A percentile compares a stretch with the other conserved stretches of the same genome.
phyloP scores from a whole-genome alignment of 257 asterid species.

The Gynochthodes officinalis region DNA sequence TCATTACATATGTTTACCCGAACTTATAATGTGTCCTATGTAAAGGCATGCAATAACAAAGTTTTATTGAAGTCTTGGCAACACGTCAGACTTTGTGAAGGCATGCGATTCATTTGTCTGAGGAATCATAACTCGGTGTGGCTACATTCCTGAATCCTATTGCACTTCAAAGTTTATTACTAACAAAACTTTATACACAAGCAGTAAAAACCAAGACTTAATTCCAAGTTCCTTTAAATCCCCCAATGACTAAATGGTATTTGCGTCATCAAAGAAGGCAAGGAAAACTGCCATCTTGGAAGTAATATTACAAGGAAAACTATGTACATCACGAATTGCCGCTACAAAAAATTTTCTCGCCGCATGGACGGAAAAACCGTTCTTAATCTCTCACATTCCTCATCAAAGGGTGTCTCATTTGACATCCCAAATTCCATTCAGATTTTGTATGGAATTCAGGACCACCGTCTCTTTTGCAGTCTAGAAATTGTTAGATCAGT shows the following conservation, averaged over 20 bases:
- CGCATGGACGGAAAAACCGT: background rate
- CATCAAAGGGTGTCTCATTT: background rate
- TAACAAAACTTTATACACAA: too few species aligned
- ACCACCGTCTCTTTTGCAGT: constrained; percentile 38
- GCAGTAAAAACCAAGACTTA: background rate
- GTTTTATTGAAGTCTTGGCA: too few species aligned
- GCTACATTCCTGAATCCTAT: too few species aligned
- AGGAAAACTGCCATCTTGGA: background rate
- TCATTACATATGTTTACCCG: too few species aligned
- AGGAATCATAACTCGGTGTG: too few species aligned
- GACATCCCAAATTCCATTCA: background rate
- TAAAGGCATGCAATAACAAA: too few species aligned
- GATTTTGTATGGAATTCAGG: constrained; percentile 16
- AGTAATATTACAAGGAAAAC: background rate
- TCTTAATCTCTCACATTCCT: background rate
- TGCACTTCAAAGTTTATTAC: too few species aligned
- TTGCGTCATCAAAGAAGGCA: background rate
- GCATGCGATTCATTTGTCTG: too few species aligned
- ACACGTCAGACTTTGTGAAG: too few species aligned
- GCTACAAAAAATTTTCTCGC: background rate
- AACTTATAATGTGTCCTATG: too few species aligned
- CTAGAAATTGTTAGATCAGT: constrained; percentile 62
- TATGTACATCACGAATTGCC: background rate
- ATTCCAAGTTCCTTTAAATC: background rate
- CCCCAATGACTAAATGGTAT: background rate